Evolutionary conservation across 345 rosid species (phyloP), one percentile per base, ranked within the genome.

Genomic region (Schrenkiella parvula): DNA sequence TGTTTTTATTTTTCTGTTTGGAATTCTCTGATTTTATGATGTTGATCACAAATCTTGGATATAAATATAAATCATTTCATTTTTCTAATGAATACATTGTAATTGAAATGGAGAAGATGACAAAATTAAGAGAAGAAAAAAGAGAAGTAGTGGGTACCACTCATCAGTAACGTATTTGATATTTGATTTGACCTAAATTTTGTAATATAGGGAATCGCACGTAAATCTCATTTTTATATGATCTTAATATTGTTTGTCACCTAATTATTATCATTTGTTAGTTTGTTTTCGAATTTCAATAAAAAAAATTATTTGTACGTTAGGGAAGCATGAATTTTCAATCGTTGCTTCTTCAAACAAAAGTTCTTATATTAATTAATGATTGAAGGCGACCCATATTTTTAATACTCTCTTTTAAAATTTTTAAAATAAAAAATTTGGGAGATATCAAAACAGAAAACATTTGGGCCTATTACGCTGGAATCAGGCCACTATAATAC

Each of bases 321-420:
- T 68, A 69, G 57, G 73, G 59, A 31, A 59, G 28, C 52, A 62
- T 69, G 75, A 54, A 14, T 68, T 60, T 58, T 75, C 77, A 73
- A 73, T 44, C 57, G 64, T 73, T 73, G 78, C 78, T 73, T 73
- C 52, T 66, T 23, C 52, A 8, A 26, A 19, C n/a, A 15, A 19
- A 56, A 56, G 5, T 48, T 50, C 23, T 72, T 46, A 47, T 73
- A 62, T 21, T 69, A 32, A 56, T 44, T 66, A 34, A 35, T 71
- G 41, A 71, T 50, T 60, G 68, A 35, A 39, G 43, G 17, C 43
- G 15, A 14, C 4, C n/a, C n/a, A n/a, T n/a, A n/a, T 39, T 39
- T 32, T 2, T 8, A 8, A 9, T 34, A 39, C 6, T 13, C 13
- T 39, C n/a, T 8, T n/a, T n/a, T 32, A 7, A 7, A 6, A 32